Evolutionary conservation across 305 asterid genomes (phyloP).

Genomic region (Fraxinus angustifolia): DNA sequence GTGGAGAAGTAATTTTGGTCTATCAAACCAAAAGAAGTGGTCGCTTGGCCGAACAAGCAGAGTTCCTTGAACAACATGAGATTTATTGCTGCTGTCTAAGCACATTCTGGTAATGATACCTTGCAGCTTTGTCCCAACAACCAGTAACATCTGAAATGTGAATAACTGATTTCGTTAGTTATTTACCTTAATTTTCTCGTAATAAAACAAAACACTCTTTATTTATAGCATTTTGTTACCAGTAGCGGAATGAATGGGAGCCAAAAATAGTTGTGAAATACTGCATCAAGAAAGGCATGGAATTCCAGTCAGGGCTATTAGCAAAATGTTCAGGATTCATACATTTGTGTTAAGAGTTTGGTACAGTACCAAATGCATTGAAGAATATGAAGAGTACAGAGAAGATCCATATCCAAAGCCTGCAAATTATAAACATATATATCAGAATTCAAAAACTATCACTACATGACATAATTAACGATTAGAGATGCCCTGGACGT

Average conservation of each 20-base stretch:
- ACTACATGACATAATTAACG: not conserved
- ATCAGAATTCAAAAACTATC: not conserved
- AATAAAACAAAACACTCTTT: not conserved
- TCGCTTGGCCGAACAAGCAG: conserved; percentile 62
- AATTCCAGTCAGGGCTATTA: not conserved
- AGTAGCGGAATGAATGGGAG: conserved; percentile 68
- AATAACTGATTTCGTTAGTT: not conserved
- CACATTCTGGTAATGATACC: conserved; percentile 71
- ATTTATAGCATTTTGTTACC: conserved; percentile 38
- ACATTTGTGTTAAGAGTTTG: not conserved
- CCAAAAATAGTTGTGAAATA: conserved; percentile 60
- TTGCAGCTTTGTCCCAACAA: conserved; percentile 72
- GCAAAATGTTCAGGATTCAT: not conserved
- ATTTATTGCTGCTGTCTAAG: conserved; percentile 48
- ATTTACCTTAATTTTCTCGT: not conserved
- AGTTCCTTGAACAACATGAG: conserved; percentile 54
- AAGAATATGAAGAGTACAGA: conserved; percentile 77
- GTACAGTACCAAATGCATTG: conserved; percentile 54
- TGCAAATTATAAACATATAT: conserved; percentile 24
- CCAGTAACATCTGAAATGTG: conserved; percentile 47
- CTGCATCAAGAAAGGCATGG: conserved; percentile 34
- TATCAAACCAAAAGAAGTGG: conserved; percentile 66
- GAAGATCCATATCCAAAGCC: conserved; percentile 72
- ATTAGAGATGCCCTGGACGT: not conserved
- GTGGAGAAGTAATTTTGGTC: conserved; percentile 61